Evolutionary conservation across 257 asterid species (phyloP).

Genomic region (Petunia secreta): DNA sequence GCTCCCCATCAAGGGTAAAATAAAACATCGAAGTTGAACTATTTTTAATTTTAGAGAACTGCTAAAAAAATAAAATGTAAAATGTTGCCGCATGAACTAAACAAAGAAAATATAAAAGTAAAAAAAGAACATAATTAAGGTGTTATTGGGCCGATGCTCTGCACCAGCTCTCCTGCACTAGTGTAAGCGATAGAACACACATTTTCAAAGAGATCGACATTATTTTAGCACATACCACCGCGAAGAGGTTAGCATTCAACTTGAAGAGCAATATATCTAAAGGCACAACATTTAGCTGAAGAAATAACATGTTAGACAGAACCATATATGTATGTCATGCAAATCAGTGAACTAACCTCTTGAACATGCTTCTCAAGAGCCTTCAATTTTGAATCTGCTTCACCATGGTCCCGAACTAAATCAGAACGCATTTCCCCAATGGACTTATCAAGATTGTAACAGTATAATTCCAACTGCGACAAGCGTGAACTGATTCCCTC

Average conservation of each 20-base stretch:
- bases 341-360: slow-evolving; percentile 57
- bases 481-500: slow-evolving; percentile 94
- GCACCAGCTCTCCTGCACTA: too few species aligned
- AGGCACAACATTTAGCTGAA: background rate
- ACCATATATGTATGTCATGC: background rate
- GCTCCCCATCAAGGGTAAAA: too few species aligned
- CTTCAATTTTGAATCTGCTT: slow-evolving; percentile 75
- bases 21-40: too few species aligned
- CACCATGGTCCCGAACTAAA: slow-evolving; percentile 71
- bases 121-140: too few species aligned
- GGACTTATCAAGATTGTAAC: slow-evolving; percentile 90
- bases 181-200: background rate
- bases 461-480: slow-evolving; percentile 87
- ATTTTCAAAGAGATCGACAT: background rate
- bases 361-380: slow-evolving; percentile 85
- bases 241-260: background rate
- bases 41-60: too few species aligned
- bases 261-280: background rate
- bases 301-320: background rate
- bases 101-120: too few species aligned
- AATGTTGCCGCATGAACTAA: too few species aligned
- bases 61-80: too few species aligned
- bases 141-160: too few species aligned
- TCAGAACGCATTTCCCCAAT: slow-evolving; percentile 92
- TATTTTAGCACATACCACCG: background rate